These are phyloP conservation scores for Erodium chrysanthum DNA, from an alignment of 441 rosid species.

Conservation along the genomic window DNA sequence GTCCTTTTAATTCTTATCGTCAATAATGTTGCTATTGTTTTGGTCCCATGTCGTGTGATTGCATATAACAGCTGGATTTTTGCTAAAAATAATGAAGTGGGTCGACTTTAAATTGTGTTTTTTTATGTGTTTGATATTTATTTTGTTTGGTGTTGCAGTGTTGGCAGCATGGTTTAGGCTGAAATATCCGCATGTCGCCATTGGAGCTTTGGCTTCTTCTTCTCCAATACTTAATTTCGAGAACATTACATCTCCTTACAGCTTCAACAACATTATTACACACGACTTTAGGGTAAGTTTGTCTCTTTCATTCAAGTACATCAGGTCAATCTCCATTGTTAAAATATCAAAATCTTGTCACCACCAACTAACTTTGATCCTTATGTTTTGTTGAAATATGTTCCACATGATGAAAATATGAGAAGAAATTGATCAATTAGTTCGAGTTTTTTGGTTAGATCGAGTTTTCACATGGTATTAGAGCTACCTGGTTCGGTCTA, in stretches of 20 bases:
- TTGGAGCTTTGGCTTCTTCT: slow-evolving; percentile 61
- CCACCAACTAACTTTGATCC: too few relatives aligned
- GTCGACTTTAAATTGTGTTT: not conserved
- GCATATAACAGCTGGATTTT: not conserved
- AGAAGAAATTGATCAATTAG: too few relatives aligned
- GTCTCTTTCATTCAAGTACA: not conserved
- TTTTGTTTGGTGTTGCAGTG: slow-evolving; percentile 27
- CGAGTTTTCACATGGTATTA: too few relatives aligned
- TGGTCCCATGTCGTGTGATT: too few relatives aligned
- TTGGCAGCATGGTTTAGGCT: slow-evolving; percentile 60
- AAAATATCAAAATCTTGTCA: too few relatives aligned
- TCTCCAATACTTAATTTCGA: slow-evolving; percentile 54
- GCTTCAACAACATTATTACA: slow-evolving; percentile 41
- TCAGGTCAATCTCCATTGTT: too few relatives aligned
- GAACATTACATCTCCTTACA: slow-evolving; percentile 37
- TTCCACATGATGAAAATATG: too few relatives aligned
- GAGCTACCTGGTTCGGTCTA: too few relatives aligned
- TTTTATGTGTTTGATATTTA: not conserved
- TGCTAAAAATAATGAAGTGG: not conserved
- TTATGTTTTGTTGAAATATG: too few relatives aligned
- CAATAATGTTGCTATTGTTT: too few relatives aligned
- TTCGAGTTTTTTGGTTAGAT: too few relatives aligned
- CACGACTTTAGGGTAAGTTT: slow-evolving; percentile 36
- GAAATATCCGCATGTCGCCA: slow-evolving; percentile 52
- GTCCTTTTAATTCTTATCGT: not conserved